Percentiles rank a stretch among this genome's conserved stretches.
These are phyloP conservation scores for Ceratobasidium sp. DNA, from an alignment of 1,284 basidiomycete genomes.

Conservation along the genomic window DNA sequence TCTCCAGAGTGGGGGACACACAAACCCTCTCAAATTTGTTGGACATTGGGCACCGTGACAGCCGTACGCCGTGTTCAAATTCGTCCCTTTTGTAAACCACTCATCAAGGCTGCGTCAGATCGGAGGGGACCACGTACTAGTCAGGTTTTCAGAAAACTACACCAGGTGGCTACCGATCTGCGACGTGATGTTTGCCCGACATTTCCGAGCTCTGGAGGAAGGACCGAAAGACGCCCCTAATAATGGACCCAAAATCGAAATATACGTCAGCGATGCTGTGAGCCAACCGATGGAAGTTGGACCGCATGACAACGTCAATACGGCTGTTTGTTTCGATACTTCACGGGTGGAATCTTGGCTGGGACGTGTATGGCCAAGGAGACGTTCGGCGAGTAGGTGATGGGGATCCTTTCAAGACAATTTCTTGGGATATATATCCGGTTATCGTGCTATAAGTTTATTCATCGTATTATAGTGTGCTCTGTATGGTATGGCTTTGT, in stretches of 20 bases:
- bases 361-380: not conserved
- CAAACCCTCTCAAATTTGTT: not conserved
- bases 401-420: no score
- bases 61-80: not conserved
- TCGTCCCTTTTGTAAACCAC: not conserved
- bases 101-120: not conserved
- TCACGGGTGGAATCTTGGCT: not conserved
- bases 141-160: no score
- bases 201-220: no score
- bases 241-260: not conserved
- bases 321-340: not conserved
- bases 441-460: no score
- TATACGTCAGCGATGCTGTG: conserved; percentile 15
- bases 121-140: no score
- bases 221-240: not conserved
- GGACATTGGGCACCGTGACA: not conserved
- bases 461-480: no score
- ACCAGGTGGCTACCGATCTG: no score
- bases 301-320: not conserved
- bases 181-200: no score
- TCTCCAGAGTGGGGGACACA: not conserved
- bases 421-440: no score
- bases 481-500: not conserved
- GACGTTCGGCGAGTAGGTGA: not conserved
- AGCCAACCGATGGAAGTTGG: not conserved